Evolutionary conservation across 2,329 filamentous ascomycete species (phyloP), one percentile per base, ranked within the genome.

Genomic region (Domatiomyces globalis): DNA sequence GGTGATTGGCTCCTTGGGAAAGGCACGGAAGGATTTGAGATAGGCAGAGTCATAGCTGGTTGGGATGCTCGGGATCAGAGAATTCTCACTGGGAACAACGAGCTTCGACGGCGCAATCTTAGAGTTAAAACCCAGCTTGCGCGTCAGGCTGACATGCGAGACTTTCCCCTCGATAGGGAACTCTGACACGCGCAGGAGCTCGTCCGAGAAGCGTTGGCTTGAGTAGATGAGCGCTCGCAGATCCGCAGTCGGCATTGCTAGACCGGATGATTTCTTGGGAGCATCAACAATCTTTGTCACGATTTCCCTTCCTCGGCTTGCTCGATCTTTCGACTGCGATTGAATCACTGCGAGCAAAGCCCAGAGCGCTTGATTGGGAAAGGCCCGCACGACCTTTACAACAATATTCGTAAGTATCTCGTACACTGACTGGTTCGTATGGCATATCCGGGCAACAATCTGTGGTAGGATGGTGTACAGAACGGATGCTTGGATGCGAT

Each of bases 301-400:
- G 4, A 73, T 66, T 17, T 54, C 59, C 33, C 58, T 57, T 4
- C 79, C 81, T 52, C 79, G 72, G 6, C 67, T 69, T 2, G 73
- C 73, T 53, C 90, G 79, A 49, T 90, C 84, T 12, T 76, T 74
- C 54, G 87, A 82, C 29, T 77, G 85, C 0, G 87, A 86, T 52
- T 90, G 90, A 60, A 88, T 83, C 45, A 95, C 83, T 7, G 89
- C 87, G 50, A 96, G 78, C 36, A 98, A 71, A 61, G 84, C 85
- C 94, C 92, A 99, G 22, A 96, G 68, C 0, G 89, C 84, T 66
- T 98, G 92, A 54, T 86, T 87, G 0, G 92, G 90, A 66, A 95
- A 85, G n/a, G 80, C 75, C 43, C 81, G 76, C 7, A 94, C 83
- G n/a, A 95, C 87, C 64, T 86, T 90, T 54, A 84, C 71, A 51